phyloP scores from a whole-genome alignment of 202 grass and related monocot species.

The Dendrocalamus latiflorus region DNA sequence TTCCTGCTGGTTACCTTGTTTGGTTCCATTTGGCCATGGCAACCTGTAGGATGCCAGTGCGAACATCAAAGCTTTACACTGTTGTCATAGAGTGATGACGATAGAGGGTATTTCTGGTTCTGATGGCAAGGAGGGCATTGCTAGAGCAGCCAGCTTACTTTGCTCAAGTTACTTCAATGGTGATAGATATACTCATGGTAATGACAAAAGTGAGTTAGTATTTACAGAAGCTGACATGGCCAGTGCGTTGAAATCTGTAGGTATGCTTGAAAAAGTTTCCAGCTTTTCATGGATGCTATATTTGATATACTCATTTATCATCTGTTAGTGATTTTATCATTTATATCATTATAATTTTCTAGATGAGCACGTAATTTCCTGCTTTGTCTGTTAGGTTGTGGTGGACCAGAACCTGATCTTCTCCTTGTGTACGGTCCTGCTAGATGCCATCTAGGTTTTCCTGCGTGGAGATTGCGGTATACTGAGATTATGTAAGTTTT shows the following conservation, averaged over 20 bases:
- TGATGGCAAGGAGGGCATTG: slow-evolving; percentile 83
- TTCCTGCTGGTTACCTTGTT: not conserved
- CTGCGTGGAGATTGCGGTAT: slow-evolving; percentile 89
- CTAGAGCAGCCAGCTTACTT: slow-evolving; percentile 84
- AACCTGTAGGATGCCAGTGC: slow-evolving; percentile 45
- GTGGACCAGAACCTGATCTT: slow-evolving; percentile 86
- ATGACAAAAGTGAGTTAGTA: slow-evolving; percentile 23
- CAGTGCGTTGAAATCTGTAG: slow-evolving; percentile 63
- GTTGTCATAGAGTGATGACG: slow-evolving; percentile 40
- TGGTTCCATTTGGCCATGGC: slow-evolving; percentile 15
- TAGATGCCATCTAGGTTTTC: slow-evolving; percentile 96
- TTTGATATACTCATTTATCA: not conserved
- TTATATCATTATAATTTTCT: slow-evolving; percentile 1
- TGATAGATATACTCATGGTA: slow-evolving; percentile 10
- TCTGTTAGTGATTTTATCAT: slow-evolving; percentile 1
- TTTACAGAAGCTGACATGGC: slow-evolving; percentile 71
- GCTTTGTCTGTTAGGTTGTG: slow-evolving; percentile 57
- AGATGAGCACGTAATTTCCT: not conserved
- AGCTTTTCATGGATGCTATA: not conserved
- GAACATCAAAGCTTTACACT: slow-evolving; percentile 33
- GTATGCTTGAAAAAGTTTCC: slow-evolving; percentile 32
- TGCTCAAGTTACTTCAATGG: slow-evolving; percentile 45
- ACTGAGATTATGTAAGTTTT: slow-evolving; percentile 91
- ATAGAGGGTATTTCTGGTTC: slow-evolving; percentile 69
- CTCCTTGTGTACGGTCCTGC: slow-evolving; percentile 79